phyloP scores from a whole-genome alignment of 352 stramenopile genomes.

The Phytophthora fragariaefolia region DNA sequence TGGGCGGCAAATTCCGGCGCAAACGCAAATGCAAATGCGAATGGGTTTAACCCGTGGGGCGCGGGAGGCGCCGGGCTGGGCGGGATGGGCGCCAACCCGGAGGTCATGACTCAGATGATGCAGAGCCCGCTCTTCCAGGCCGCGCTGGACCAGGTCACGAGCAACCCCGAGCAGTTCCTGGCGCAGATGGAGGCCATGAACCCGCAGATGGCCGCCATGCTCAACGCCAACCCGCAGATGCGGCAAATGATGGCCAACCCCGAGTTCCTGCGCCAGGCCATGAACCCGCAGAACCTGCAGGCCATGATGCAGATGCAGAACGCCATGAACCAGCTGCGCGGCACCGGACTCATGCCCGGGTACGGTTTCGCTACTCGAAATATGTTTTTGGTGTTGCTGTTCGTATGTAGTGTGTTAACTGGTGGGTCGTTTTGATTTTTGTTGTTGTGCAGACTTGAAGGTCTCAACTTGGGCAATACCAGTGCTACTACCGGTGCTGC shows the following conservation, averaged over 20 bases:
- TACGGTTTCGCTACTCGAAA: slow-evolving; percentile 23
- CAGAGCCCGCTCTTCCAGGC: slow-evolving; percentile 89
- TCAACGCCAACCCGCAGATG: slow-evolving; percentile 90
- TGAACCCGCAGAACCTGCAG: slow-evolving; percentile 92
- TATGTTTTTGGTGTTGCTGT: neutral
- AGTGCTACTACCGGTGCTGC: slow-evolving; percentile 4
- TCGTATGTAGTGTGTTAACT: slow-evolving; percentile 8
- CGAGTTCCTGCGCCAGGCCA: slow-evolving; percentile 82
- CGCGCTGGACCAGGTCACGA: slow-evolving; percentile 83
- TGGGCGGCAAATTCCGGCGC: slow-evolving; percentile 48
- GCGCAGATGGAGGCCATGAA: slow-evolving; percentile 90
- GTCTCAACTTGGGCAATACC: slow-evolving; percentile 48
- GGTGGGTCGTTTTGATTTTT: slow-evolving; percentile 2
- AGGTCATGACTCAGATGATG: slow-evolving; percentile 87
- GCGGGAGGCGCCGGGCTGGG: slow-evolving; percentile 35
- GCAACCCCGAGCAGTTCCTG: slow-evolving; percentile 82
- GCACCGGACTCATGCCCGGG: slow-evolving; percentile 71
- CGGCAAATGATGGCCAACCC: slow-evolving; percentile 92
- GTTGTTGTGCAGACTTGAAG: slow-evolving; percentile 49
- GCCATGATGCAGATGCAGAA: slow-evolving; percentile 93
- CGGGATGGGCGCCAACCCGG: slow-evolving; percentile 53
- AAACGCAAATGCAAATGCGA: slow-evolving; percentile 14
- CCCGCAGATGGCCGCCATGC: slow-evolving; percentile 86
- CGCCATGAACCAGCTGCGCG: slow-evolving; percentile 86
- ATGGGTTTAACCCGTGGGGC: slow-evolving; percentile 76